A percentile compares a stretch with the other conserved stretches of the same genome.
Evolutionary conservation across 2,329 filamentous ascomycete genomes (phyloP).

Genomic region (Chrysosporium queenslandicum): DNA sequence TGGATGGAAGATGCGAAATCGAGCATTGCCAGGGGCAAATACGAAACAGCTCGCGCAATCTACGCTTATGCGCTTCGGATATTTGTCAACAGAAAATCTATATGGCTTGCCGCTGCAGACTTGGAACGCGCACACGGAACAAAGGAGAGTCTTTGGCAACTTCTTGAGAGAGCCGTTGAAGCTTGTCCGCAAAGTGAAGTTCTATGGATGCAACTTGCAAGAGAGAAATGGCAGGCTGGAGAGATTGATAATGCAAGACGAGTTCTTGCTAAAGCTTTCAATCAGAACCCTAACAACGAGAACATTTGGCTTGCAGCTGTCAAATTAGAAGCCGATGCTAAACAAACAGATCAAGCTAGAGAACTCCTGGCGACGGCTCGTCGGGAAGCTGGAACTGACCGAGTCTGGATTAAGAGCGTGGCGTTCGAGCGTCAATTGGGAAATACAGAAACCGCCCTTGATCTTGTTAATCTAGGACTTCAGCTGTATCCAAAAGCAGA

Average conservation of each 20-base stretch:
- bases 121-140: constrained; percentile 82
- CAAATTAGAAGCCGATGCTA: constrained; percentile 86
- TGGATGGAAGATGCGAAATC: constrained; percentile 89
- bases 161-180: constrained; percentile 87
- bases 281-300: constrained; percentile 92
- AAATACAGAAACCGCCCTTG: constrained; percentile 68
- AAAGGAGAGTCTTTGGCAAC: constrained; percentile 69
- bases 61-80: constrained; percentile 83
- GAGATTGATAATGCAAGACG: constrained; percentile 77
- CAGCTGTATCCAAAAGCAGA: constrained; percentile 73
- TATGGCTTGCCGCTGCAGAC: constrained; percentile 86
- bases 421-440: constrained; percentile 82
- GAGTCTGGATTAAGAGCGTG: constrained; percentile 94
- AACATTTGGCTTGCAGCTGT: constrained; percentile 97
- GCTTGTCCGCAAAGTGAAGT: constrained; percentile 85
- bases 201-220: constrained; percentile 90
- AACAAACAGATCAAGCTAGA: constrained; percentile 69
- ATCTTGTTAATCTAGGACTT: constrained; percentile 76
- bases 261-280: constrained; percentile 81
- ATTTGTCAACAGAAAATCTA: constrained; percentile 75
- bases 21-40: constrained; percentile 70
- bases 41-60: constrained; percentile 85
- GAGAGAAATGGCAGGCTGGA: constrained; percentile 85
- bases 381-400: constrained; percentile 82
- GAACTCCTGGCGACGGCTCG: constrained; percentile 73